Evolutionary conservation across 164 flowering plant genomes (phyloP), one percentile per base, ranked within the genome.

Genomic region (Chimonanthus salicifolius): DNA sequence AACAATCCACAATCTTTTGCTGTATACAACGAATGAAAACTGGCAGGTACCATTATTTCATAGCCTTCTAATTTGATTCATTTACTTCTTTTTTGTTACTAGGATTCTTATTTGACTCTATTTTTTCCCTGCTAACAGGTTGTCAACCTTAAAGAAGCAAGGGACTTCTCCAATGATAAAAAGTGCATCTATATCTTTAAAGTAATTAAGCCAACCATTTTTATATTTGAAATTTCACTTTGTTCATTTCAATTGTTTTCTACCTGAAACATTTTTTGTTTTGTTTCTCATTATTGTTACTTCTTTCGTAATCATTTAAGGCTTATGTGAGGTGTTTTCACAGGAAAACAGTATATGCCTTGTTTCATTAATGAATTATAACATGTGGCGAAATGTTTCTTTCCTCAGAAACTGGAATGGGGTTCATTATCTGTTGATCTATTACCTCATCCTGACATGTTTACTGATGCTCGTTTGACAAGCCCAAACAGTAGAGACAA

Each of bases 371-470:
- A 16, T 54, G n/a, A 54, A 54, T 54, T 54, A 3, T 54, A 54
- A 54, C 60, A 54, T 1, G 11, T 66, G 49, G 16, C 5, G 16
- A 66, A 33, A 43, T 11, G n/a, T 66, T 66, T 60, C 10, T 74
- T 50, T 33, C 48, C 20, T 82, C 90, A 95, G 99, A 95, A 95
- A 88, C 94, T 93, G 78, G 97, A 89, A 80, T 95, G 99, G 99
- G 98, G 84, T 74, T 85, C 91, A 70, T 80, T 95, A 66, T 95
- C 98, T 16, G 77, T 93, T 64, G 99, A 95, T 81, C 92, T 95
- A 71, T 87, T 93, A 71, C 99, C 98, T 79, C 99, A 95, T 83
- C 99, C 99, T 70, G 97, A 95, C 84, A 95, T 95, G 99, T 93
- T 95, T 80, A 58, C 85, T 74, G 97, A 95, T 81, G 88, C 87